Evolutionary conservation across 2,329 filamentous ascomycete species (phyloP), one percentile per base, ranked within the genome.

Genomic region (Hypoxylon sp.): DNA sequence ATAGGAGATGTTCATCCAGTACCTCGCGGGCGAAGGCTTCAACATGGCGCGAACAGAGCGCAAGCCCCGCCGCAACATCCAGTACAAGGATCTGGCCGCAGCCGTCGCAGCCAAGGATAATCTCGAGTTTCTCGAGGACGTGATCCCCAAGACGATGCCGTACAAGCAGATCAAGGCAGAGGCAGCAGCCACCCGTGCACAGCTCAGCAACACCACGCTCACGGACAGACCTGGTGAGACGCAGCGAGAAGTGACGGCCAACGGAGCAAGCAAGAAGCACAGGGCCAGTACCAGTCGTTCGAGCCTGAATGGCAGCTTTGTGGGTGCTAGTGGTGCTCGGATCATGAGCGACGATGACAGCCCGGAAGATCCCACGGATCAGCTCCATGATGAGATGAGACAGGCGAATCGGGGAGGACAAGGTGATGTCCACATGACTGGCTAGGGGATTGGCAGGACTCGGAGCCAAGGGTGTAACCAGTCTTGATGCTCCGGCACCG

Each of bases 1-100:
- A 25, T 61, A 94, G 91, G 96, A 99, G 81, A 90, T 97, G 86
- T 98, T 99, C 81, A 90, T 99, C 71, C 93, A 97, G 78, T 91
- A 98, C 78, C 87, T 99, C 25, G 90, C 94, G 19, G 87, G 91
- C 68, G 92, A 96, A 78, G 90, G 91, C 25, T 90, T 97, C 77
- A 94, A 92, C 74, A 92, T 97, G 74, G 91, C 94, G 73, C 96
- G 96, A 76, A 87, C 94, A 0, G 96, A 98, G 80, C 88, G 91
- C 73, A 98, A 98, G 78, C 95, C 95, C 5, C 87, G 96, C 61
- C 89, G 94, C 65, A 97, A 96, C 75, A 91, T 99, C 67, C 96
- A 98, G 78, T 99, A 99, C 83, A 93, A 93, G 76, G 96, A 99
- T 79, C 86, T 99, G 43, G 93, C 94, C 71, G 92, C 88, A 74